Base-by-base conservation (phyloP, 805 yeast species). In the Suhomyces emberorum region DNA sequence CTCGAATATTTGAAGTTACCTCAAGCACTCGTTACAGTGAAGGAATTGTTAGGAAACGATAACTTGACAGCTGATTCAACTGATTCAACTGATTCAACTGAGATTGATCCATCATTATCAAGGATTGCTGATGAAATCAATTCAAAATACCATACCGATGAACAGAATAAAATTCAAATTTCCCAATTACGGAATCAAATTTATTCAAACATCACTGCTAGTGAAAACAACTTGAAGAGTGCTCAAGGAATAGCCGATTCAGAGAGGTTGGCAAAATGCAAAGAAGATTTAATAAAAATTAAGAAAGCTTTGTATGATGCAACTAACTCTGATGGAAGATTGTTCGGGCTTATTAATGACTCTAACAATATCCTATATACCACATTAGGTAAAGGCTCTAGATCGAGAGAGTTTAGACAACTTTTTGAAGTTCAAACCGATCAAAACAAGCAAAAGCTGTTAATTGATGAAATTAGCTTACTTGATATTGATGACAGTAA, bases 1-100 rank as follows among this genome's bases (percentile, higher is more conserved):
- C 69, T 88, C 39, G 98, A 88, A 49, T 88, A 76, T 48, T 72
- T 88, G 46, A 81, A 82, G 38, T 65, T 91, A 37, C 96, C 96
- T 2, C 70, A 69, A 29, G 74, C 85, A 2, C 58, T 86, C 23
- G 71, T 64, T 11, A 79, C 74, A 15, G 54, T 86, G 28, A 77
- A 76, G 43, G 63, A 63, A 38, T 54, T 65, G n/a, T 47, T 61
- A 6, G 49, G 43, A 4, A 43, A 44, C 1, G 39, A 48, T 14
- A 16, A 8, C 17, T 0, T 25, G 22, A 3, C 7, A 15, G 20
- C 23, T 2, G 19, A 4, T 26, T 17, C 19, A 15, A 35, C 32
- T 9, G 21, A 5, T 24, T 15, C 17, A 17, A 35, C 32, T 7
- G 33, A 32, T 0, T 48, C 44, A 4, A 49, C 32, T 24, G 66